phyloP scores from a whole-genome alignment of 139 green algal species.

The Coelastrella sp. region DNA sequence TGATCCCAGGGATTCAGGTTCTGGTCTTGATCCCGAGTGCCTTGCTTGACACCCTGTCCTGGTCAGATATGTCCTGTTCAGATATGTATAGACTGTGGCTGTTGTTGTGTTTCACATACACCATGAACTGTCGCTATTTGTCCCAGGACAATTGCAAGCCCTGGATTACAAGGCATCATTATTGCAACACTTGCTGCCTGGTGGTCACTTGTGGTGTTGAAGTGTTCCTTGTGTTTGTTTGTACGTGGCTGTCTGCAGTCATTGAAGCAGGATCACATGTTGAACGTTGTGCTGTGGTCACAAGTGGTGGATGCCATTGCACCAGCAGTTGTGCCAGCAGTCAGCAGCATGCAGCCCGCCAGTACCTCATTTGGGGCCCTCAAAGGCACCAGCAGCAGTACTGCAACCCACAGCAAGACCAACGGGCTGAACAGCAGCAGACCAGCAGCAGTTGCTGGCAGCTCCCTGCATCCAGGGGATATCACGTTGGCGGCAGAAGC shows the following conservation, averaged over 20 bases:
- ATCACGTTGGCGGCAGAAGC: not conserved
- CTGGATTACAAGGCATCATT: too few relatives aligned
- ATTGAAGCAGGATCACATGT: not conserved
- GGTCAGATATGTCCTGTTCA: too few relatives aligned
- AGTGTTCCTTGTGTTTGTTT: too few relatives aligned
- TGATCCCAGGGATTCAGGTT: too few relatives aligned
- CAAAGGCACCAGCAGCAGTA: not conserved
- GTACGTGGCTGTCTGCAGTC: not conserved
- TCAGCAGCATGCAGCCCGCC: not conserved
- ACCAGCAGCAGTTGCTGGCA: constrained; percentile 8
- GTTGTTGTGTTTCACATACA: too few relatives aligned
- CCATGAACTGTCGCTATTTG: too few relatives aligned
- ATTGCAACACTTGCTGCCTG: too few relatives aligned
- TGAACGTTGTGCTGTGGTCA: constrained; percentile 45
- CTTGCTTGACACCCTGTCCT: too few relatives aligned
- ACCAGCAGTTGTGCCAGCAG: not conserved
- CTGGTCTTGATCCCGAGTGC: too few relatives aligned
- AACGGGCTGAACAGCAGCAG: not conserved
- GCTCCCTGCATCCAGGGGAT: not conserved
- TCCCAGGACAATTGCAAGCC: too few relatives aligned
- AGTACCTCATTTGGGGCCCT: too few relatives aligned
- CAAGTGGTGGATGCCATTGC: not conserved
- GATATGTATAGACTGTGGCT: too few relatives aligned
- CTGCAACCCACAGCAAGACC: not conserved
- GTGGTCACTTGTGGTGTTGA: not conserved